A percentile compares a stretch with the other conserved stretches of the same genome.
Evolutionary conservation across 2,329 filamentous ascomycete species (phyloP).

Genomic region (Cordyceps militaris): DNA sequence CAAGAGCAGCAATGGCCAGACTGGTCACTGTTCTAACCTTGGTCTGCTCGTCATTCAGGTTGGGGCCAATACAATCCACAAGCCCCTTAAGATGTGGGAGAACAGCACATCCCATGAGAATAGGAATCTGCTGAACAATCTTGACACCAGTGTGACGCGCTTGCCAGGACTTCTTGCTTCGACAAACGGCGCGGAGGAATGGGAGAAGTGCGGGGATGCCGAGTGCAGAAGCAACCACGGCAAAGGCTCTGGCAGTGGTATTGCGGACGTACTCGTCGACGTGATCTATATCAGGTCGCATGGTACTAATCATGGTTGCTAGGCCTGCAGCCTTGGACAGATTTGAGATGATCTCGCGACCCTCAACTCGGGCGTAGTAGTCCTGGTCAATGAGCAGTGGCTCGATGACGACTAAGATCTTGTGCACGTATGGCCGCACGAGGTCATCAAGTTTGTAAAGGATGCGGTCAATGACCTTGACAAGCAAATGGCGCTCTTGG

Average conservation of each 20-base stretch:
- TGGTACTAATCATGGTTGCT: slow-evolving; percentile 98
- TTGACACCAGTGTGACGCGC: slow-evolving; percentile 97
- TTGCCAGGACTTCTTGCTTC: slow-evolving; percentile 99
- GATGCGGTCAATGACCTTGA: slow-evolving; percentile 98
- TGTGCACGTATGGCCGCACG: slow-evolving; percentile 93
- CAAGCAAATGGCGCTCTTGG: slow-evolving; percentile 93
- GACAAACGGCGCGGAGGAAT: slow-evolving; percentile 90
- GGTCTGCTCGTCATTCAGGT: slow-evolving; percentile 94
- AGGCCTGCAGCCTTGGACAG: slow-evolving; percentile 93
- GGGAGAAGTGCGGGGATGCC: slow-evolving; percentile 92
- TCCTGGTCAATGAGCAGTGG: slow-evolving; percentile 98
- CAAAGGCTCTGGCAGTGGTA: slow-evolving; percentile 93
- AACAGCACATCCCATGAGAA: slow-evolving; percentile 96
- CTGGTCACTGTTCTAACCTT: slow-evolving; percentile 96
- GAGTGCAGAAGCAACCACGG: slow-evolving; percentile 90
- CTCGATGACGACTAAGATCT: slow-evolving; percentile 97
- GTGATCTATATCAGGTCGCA: slow-evolving; percentile 98
- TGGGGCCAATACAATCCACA: slow-evolving; percentile 92
- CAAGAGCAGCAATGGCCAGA: slow-evolving; percentile 87
- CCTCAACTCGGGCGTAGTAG: slow-evolving; percentile 97
- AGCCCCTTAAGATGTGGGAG: slow-evolving; percentile 91
- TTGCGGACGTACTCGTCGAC: slow-evolving; percentile 98
- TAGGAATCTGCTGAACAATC: slow-evolving; percentile 98
- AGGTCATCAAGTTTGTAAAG: slow-evolving; percentile 97
- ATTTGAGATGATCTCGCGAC: slow-evolving; percentile 97